phyloP scores from a whole-genome alignment of 73 alveolate species.

The Paramecium sonneborni region DNA sequence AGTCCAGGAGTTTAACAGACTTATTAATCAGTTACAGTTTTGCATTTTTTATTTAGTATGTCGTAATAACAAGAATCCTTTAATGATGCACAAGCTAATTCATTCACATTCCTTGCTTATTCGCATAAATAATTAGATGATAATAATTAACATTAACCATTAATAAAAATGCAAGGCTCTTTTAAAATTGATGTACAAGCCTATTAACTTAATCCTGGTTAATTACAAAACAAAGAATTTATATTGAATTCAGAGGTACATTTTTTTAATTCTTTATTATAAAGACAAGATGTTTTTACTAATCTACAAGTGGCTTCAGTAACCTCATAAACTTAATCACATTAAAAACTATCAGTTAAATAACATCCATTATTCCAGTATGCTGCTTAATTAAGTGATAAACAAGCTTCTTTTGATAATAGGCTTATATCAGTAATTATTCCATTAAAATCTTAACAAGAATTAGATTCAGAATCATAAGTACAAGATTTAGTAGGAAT shows the following conservation, averaged over 20 bases:
- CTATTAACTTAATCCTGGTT: not conserved
- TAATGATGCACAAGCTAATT: not conserved
- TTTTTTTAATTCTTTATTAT: not conserved
- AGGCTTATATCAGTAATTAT: not conserved
- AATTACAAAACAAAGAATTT: not conserved
- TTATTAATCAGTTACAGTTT: not conserved
- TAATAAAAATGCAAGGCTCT: not conserved
- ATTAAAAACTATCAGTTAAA: not conserved
- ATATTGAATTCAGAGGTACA: conserved; percentile 6
- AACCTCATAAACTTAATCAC: not conserved
- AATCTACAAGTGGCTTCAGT: not conserved
- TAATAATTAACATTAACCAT: not conserved
- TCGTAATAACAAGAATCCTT: not conserved
- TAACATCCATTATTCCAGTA: conserved; percentile 25
- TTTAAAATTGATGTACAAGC: not conserved
- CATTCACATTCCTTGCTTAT: not conserved
- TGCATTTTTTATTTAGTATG: not conserved
- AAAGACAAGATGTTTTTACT: not conserved
- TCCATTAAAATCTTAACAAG: not conserved
- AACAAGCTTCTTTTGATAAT: not conserved
- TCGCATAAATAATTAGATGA: not conserved
- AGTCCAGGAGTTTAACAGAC: not conserved
- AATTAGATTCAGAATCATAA: not conserved
- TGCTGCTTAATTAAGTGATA: not conserved
- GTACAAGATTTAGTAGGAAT: not conserved